These are phyloP conservation scores for Monosporascus sp. DNA, from an alignment of 2,329 filamentous ascomycete species.

Conservation along the genomic window DNA sequence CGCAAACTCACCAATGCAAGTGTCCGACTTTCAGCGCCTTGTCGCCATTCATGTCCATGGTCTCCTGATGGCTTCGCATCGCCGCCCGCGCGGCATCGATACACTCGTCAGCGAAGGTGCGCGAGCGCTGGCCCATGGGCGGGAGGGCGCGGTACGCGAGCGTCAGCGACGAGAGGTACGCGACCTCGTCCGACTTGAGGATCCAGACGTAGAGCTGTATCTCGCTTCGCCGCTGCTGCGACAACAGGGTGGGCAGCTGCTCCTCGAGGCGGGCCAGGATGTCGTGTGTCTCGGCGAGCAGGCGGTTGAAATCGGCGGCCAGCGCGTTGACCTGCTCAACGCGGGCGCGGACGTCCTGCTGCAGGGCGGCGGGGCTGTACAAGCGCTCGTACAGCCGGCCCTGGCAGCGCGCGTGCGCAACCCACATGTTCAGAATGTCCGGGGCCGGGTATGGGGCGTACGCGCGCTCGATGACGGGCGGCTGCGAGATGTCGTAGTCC, in stretches of 20 bases:
- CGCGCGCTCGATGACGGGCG: constrained; percentile 25
- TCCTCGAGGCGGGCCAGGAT: constrained; percentile 18
- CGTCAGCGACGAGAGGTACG: constrained; percentile 34
- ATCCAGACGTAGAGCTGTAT: constrained; percentile 26
- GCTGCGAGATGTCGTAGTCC: constrained; percentile 50
- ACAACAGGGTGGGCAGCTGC: background rate
- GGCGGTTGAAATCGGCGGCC: constrained; percentile 25
- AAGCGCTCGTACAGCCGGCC: constrained; percentile 51
- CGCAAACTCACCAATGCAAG: constrained; percentile 35
- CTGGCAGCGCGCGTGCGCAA: constrained; percentile 46
- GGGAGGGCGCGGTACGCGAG: constrained; percentile 39
- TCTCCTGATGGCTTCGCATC: constrained; percentile 34
- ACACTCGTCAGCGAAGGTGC: constrained; percentile 36
- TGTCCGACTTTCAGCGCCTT: constrained; percentile 35
- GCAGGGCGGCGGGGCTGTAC: constrained; percentile 39
- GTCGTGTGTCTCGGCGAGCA: constrained; percentile 21
- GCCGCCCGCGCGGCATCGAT: constrained; percentile 35
- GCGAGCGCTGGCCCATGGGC: constrained; percentile 18
- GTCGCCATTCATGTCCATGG: constrained; percentile 32
- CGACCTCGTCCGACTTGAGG: constrained; percentile 35
- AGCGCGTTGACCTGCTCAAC: constrained; percentile 27
- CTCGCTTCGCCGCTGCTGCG: background rate
- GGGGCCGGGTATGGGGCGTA: constrained; percentile 26
- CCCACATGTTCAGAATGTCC: constrained; percentile 41
- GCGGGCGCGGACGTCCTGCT: constrained; percentile 27